phyloP scores from a whole-genome alignment of 2,329 filamentous ascomycete genomes.

The Dactylonectria macrodidyma region DNA sequence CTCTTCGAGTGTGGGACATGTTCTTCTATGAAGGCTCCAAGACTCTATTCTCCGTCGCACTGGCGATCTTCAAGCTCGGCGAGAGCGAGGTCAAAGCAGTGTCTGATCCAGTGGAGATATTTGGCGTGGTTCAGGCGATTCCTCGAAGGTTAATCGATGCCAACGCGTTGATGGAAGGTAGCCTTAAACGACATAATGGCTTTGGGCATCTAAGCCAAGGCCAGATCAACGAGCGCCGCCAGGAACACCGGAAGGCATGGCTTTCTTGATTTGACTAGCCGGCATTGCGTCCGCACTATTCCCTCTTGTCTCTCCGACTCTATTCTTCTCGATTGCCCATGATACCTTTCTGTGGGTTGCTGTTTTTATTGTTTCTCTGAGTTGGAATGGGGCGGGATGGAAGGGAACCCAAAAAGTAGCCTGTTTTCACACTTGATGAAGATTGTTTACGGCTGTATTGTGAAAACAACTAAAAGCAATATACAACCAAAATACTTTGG shows the following conservation, averaged over 20 bases:
- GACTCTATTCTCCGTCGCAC: constrained; percentile 91
- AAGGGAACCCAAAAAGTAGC: no score
- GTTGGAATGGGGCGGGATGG: no score
- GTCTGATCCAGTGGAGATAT: constrained; percentile 93
- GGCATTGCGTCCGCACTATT: no score
- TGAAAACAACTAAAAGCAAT: no score
- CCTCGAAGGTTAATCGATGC: constrained; percentile 87
- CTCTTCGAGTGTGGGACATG: constrained; percentile 94
- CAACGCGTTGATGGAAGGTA: constrained; percentile 85
- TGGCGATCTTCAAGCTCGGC: constrained; percentile 92
- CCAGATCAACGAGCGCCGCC: constrained; percentile 82
- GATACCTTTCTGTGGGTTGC: no score
- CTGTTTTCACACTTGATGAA: no score
- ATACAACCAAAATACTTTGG: no score
- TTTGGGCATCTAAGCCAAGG: constrained; percentile 88
- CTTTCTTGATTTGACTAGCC: no score
- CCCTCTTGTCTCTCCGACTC: no score
- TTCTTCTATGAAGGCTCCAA: constrained; percentile 97
- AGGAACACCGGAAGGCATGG: constrained; percentile 67
- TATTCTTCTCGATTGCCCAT: no score
- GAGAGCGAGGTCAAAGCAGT: constrained; percentile 86
- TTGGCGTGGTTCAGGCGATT: constrained; percentile 91
- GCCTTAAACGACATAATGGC: constrained; percentile 84
- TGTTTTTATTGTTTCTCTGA: no score
- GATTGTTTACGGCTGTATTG: no score